phyloP scores from a whole-genome alignment of 2,329 filamentous ascomycete genomes.

The Cercospora brassicicola region DNA sequence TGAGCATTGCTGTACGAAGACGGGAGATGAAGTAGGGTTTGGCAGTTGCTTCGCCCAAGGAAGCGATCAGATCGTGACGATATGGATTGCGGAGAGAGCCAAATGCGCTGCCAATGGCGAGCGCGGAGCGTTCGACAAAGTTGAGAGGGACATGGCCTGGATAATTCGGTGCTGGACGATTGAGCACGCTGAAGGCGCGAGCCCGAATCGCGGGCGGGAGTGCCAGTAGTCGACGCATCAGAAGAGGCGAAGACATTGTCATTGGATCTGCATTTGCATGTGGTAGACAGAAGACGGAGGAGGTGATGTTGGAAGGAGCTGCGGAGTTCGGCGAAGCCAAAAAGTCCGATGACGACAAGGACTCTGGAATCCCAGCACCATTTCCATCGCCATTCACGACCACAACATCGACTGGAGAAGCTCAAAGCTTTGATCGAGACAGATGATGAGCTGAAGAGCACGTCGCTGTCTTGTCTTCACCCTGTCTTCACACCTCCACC shows the following conservation, averaged over 20 bases:
- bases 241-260: background rate
- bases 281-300: background rate
- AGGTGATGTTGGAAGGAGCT: background rate
- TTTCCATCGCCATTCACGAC: background rate
- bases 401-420: background rate
- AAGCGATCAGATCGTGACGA: slow-evolving; percentile 86
- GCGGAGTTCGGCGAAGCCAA: background rate
- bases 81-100: slow-evolving; percentile 70
- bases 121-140: slow-evolving; percentile 68
- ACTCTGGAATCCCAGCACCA: background rate
- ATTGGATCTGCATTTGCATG: background rate
- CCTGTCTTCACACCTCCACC: slow-evolving; percentile 49
- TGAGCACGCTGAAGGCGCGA: slow-evolving; percentile 74
- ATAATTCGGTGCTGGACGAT: slow-evolving; percentile 83
- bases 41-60: slow-evolving; percentile 90
- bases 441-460: background rate
- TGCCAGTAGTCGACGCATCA: slow-evolving; percentile 24
- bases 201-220: slow-evolving; percentile 37
- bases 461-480: slow-evolving; percentile 25
- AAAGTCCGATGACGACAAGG: slow-evolving; percentile 3
- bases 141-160: slow-evolving; percentile 90
- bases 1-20: slow-evolving; percentile 88
- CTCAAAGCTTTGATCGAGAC: background rate
- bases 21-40: slow-evolving; percentile 93
- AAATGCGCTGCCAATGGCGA: slow-evolving; percentile 64